These are phyloP conservation scores for Carallia pectinifolia DNA, from an alignment of 345 rosid genomes.

Conservation along the genomic window DNA sequence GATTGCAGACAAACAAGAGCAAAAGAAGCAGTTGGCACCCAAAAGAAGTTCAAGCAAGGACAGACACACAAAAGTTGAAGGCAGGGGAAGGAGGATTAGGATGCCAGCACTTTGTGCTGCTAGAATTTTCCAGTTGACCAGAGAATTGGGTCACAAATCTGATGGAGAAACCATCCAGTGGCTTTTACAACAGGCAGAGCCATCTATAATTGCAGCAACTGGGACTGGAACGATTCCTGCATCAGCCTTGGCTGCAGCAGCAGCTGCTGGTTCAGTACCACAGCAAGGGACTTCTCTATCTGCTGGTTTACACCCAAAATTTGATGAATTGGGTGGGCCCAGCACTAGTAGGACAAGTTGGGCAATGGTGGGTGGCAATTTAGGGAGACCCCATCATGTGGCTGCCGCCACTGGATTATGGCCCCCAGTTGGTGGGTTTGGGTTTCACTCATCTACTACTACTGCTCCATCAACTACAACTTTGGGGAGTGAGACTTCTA, in stretches of 20 bases:
- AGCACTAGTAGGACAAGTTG: conserved; percentile 58
- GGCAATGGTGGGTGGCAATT: conserved; percentile 58
- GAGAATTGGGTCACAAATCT: conserved; percentile 96
- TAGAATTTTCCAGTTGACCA: conserved; percentile 90
- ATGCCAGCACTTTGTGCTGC: conserved; percentile 99
- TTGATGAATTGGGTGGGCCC: conserved; percentile 60
- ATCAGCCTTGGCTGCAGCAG: conserved; percentile 56
- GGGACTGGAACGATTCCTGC: conserved; percentile 93
- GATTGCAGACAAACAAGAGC: conserved; percentile 59
- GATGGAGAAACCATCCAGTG: conserved; percentile 98
- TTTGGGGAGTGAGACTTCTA: conserved; percentile 49
- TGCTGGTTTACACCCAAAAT: conserved; percentile 69
- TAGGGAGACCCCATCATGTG: conserved; percentile 59
- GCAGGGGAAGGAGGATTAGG: conserved; percentile 89
- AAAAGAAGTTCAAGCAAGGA: conserved; percentile 91
- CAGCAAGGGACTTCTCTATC: conserved; percentile 59
- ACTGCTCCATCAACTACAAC: conserved; percentile 43
- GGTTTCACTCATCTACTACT: conserved; percentile 47
- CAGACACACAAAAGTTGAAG: conserved; percentile 94
- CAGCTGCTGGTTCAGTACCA: conserved; percentile 57
- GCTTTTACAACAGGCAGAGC: conserved; percentile 92
- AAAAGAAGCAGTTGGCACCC: conserved; percentile 61
- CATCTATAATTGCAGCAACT: conserved; percentile 87
- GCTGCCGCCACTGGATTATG: conserved; percentile 58
- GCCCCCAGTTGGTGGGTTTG: conserved; percentile 75